Evolutionary conservation across 352 stramenopile species (phyloP), one percentile per base, ranked within the genome.

Genomic region (Pythium rhizo-oryzae): DNA sequence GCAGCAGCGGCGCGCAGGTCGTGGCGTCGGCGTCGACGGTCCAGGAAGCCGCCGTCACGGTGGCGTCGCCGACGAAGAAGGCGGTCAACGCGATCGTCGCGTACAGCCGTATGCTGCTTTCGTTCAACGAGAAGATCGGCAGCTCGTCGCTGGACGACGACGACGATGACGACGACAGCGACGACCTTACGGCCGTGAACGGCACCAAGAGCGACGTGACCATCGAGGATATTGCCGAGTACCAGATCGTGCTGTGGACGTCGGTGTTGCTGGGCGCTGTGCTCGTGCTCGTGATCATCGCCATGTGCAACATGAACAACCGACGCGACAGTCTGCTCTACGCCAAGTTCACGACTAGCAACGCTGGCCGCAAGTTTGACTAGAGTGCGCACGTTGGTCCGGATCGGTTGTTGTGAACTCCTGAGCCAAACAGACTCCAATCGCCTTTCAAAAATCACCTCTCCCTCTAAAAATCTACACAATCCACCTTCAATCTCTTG

Each of bases 161-260:
- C 13, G 53, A 65, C 24, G 33, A 23, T 4, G 56, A 72, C 23
- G 60, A 69, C 39, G 62, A 62, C 58, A 66, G 77, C 35, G 56
- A 69, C 23, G 75, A 67, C 0, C 62, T 46, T n/a, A 77, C 65
- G 0, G 69, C 53, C 35, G 54, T 49, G 8, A 83, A 80, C 61
- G 49, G 47, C 6, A 82, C 75, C 13, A 63, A 55, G n/a, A 78
- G 70, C 28, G 62, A 73, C 15, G 39, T 87, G 15, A 80, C 71
- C 21, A 76, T 92, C 51, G 65, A 81, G 13, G 84, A 90, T 35
- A 93, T 95, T 64, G 80, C 76, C 13, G 76, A 91, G 71, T 93
- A 81, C 67, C 87, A 93, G 76, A 91, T 96, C 67, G 85, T 90
- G 70, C 67, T 96, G 37, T 96, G 87, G 87, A 93, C 82, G 41